Conservation (phyloP, 768 basidiomycete species). For the Cystofilobasidium macerans region DNA sequence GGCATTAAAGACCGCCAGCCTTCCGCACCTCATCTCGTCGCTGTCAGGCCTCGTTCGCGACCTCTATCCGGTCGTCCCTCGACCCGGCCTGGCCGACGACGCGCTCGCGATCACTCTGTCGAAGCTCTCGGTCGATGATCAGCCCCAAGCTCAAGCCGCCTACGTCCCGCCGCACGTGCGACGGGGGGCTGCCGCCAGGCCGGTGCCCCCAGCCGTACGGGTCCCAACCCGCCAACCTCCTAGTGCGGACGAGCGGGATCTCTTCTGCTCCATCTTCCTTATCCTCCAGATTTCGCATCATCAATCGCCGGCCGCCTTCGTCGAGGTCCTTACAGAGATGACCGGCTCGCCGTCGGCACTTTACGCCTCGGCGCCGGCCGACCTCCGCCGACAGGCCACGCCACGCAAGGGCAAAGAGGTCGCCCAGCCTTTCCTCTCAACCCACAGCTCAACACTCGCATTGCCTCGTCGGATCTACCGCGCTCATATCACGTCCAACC, state of each 20-base stretch:
- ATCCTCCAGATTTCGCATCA: slow-evolving; percentile 17
- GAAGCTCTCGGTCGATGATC: too few species aligned
- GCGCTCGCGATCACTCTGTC: not conserved
- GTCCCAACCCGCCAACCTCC: too few species aligned
- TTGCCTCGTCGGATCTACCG: not conserved
- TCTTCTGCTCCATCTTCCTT: slow-evolving; percentile 12
- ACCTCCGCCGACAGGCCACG: not conserved
- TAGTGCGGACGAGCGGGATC: not conserved
- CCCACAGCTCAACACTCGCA: not conserved
- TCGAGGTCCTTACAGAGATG: not conserved
- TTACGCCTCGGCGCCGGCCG: not conserved
- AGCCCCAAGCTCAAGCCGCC: not conserved
- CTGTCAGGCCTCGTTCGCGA: slow-evolving; percentile 16
- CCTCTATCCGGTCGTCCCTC: slow-evolving; percentile 12
- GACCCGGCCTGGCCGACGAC: not conserved
- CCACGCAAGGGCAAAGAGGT: not conserved
- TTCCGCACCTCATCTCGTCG: slow-evolving; percentile 12
- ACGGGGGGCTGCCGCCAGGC: not conserved
- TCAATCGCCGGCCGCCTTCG: slow-evolving; percentile 4
- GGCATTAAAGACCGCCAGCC: slow-evolving; percentile 13
- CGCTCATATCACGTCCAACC: not conserved
- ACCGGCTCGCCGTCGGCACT: not conserved
- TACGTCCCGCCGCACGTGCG: not conserved
- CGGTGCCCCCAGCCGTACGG: too few species aligned
- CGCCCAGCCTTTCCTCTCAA: not conserved